These are phyloP conservation scores for Acer negundo DNA, from an alignment of 345 rosid species.

Conservation along the genomic window DNA sequence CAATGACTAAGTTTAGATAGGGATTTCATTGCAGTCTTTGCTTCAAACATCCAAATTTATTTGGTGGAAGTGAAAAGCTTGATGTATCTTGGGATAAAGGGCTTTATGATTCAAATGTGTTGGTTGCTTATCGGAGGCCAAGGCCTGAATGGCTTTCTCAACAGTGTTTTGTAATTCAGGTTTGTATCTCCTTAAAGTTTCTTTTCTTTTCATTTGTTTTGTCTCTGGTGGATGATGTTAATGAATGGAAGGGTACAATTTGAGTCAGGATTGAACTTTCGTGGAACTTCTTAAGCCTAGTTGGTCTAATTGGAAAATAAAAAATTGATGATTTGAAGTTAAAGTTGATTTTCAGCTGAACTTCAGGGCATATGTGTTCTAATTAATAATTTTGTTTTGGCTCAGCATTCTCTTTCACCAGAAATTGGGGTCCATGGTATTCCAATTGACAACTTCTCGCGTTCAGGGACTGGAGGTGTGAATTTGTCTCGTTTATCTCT, in stretches of 20 bases:
- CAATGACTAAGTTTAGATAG: neutral
- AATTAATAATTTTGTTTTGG: slow-evolving; percentile 20
- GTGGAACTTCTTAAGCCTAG: neutral
- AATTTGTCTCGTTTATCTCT: slow-evolving; percentile 77
- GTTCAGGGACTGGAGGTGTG: slow-evolving; percentile 86
- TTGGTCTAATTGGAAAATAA: neutral
- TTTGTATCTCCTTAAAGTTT: slow-evolving; percentile 16
- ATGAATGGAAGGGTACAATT: neutral
- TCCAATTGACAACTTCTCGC: slow-evolving; percentile 81
- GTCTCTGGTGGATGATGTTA: neutral
- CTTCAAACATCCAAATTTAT: slow-evolving; percentile 90
- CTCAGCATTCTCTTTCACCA: slow-evolving; percentile 88
- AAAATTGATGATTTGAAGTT: slow-evolving; percentile 2
- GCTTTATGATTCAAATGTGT: slow-evolving; percentile 78
- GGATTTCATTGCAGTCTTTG: slow-evolving; percentile 63
- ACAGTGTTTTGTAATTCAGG: slow-evolving; percentile 86
- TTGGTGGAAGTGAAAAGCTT: slow-evolving; percentile 98
- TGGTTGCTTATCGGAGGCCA: slow-evolving; percentile 85
- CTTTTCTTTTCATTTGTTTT: neutral
- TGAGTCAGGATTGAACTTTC: neutral
- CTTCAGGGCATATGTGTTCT: neutral
- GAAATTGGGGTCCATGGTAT: slow-evolving; percentile 90
- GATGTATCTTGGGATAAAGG: slow-evolving; percentile 96
- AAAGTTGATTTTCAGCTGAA: slow-evolving; percentile 1
- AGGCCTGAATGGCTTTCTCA: slow-evolving; percentile 93